Percentiles rank a stretch among this genome's conserved stretches.
Evolutionary conservation across 1,284 basidiomycete species (phyloP).

Genomic region (Trametes polyzona): DNA sequence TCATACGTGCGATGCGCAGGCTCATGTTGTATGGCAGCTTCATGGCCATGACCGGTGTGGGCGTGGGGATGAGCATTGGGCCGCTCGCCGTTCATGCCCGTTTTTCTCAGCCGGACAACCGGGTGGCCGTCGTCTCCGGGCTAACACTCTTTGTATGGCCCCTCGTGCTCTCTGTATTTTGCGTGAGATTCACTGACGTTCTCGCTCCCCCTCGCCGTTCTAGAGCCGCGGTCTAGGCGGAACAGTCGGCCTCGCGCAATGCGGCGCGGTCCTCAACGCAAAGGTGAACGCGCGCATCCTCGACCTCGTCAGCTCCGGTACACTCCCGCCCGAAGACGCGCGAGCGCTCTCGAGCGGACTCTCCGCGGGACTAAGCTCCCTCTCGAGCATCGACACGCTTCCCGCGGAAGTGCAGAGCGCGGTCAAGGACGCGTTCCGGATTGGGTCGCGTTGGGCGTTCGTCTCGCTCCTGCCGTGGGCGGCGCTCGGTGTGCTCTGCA

Average conservation of each 20-base stretch:
- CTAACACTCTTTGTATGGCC: conserved; percentile 47
- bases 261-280: conserved; percentile 48
- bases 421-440: conserved; percentile 45
- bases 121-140: conserved; percentile 47
- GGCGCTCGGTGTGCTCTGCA: conserved; percentile 39
- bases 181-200: neutral
- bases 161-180: neutral
- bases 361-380: conserved; percentile 33
- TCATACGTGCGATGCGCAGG: neutral
- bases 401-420: conserved; percentile 39
- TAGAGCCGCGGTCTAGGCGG: conserved; percentile 54
- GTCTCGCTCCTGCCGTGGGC: conserved; percentile 53
- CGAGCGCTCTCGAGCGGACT: conserved; percentile 29
- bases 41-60: conserved; percentile 49
- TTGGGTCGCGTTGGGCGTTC: conserved; percentile 48
- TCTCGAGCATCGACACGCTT: conserved; percentile 42
- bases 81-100: conserved; percentile 48
- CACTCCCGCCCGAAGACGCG: conserved; percentile 34
- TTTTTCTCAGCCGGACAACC: conserved; percentile 44
- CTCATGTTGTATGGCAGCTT: conserved; percentile 36
- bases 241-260: conserved; percentile 55
- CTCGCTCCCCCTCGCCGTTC: neutral
- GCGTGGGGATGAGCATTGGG: conserved; percentile 45
- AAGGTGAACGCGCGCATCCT: conserved; percentile 44
- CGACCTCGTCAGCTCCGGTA: conserved; percentile 31